phyloP scores from a whole-genome alignment of 768 basidiomycete genomes.

The Amanita muscaria region DNA sequence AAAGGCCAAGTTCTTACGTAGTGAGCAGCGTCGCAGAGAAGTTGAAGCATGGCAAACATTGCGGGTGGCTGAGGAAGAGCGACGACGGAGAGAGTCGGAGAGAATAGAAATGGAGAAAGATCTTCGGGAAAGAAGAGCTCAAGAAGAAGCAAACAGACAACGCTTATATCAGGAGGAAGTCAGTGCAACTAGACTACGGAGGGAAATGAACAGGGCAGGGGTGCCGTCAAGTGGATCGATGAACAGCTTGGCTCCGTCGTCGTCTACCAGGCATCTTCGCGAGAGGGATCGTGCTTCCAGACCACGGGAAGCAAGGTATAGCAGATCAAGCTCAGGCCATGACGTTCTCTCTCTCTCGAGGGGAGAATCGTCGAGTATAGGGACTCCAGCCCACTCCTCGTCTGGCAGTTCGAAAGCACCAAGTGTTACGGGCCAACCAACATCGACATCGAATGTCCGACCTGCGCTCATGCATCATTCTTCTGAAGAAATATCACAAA shows the following conservation, averaged over 20 bases:
- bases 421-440: slow-evolving; percentile 29
- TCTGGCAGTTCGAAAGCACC: slow-evolving; percentile 44
- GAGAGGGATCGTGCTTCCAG: slow-evolving; percentile 33
- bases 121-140: slow-evolving; percentile 37
- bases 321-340: slow-evolving; percentile 25
- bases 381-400: slow-evolving; percentile 34
- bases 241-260: slow-evolving; percentile 22
- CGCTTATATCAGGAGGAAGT: slow-evolving; percentile 50
- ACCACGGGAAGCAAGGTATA: slow-evolving; percentile 28
- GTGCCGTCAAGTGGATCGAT: slow-evolving; percentile 22
- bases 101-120: slow-evolving; percentile 41
- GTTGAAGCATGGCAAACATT: slow-evolving; percentile 43
- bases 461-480: slow-evolving; percentile 54
- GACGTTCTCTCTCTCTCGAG: slow-evolving; percentile 30
- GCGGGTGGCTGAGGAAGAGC: slow-evolving; percentile 35
- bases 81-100: slow-evolving; percentile 33
- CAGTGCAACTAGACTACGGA: slow-evolving; percentile 47
- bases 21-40: slow-evolving; percentile 46
- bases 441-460: slow-evolving; percentile 23
- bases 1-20: slow-evolving; percentile 57
- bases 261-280: slow-evolving; percentile 31
- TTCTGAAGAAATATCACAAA: slow-evolving; percentile 43
- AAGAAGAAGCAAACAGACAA: slow-evolving; percentile 49
- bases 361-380: slow-evolving; percentile 39
- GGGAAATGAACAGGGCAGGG: slow-evolving; percentile 50